Evolutionary conservation across 129 eudicot species (phyloP).

Genomic region (Apium graveolens): DNA sequence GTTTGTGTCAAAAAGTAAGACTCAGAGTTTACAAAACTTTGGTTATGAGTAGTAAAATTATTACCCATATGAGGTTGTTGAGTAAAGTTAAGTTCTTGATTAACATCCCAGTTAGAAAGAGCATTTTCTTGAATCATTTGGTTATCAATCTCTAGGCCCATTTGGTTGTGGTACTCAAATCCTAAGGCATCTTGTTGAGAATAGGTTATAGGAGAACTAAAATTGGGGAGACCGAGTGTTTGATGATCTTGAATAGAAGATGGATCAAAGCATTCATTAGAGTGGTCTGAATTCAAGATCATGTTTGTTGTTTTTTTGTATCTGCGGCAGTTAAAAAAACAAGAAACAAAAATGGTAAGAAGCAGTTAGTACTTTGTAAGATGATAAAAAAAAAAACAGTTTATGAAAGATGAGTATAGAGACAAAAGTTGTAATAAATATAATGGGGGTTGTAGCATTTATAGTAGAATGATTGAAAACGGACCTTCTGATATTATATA

Average conservation of each 20-base stretch:
- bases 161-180: conserved; percentile 25
- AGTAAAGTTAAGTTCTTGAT: conserved; percentile 9
- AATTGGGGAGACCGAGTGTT: conserved; percentile 31
- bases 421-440: background rate
- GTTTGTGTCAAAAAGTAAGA: conserved; percentile 1
- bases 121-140: conserved; percentile 10
- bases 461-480: conserved; percentile 6
- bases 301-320: conserved; percentile 18
- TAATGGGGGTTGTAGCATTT: background rate
- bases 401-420: conserved; percentile 1
- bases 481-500: background rate
- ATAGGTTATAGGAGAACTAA: conserved; percentile 17
- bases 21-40: conserved; percentile 20
- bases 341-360: conserved; percentile 7
- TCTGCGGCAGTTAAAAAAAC: conserved; percentile 15
- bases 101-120: conserved; percentile 17
- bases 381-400: conserved; percentile 2
- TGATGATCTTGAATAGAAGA: conserved; percentile 30
- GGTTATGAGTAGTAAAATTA: conserved; percentile 13
- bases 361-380: conserved; percentile 8
- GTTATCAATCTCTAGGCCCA: conserved; percentile 34
- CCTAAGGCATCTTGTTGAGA: conserved; percentile 15
- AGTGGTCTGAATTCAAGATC: conserved; percentile 35
- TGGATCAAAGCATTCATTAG: conserved; percentile 56
- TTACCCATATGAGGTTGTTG: conserved; percentile 24